Base-by-base conservation (phyloP, 75 land plant genomes). In the Cupressus sempervirens region DNA sequence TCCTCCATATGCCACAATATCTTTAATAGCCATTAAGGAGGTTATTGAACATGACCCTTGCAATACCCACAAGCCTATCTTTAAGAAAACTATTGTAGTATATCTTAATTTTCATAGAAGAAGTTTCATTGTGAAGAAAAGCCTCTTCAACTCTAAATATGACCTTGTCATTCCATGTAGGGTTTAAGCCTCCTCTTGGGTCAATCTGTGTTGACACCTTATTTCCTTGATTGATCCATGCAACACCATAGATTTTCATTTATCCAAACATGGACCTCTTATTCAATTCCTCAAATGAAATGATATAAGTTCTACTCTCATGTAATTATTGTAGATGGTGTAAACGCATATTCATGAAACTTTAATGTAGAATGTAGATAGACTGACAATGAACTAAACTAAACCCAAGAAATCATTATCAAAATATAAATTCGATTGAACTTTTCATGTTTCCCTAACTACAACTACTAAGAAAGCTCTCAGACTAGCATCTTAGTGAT, bases 91-190 rank as follows among this genome's bases (percentile, higher is more conserved):
- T 74, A 32, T 46, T 54, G 34, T 88, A 75, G 79, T 84, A 90
- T 77, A 93, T 89, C 54, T 93, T 91, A 52, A 93, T 73, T 85
- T 76, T 90, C 41, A 93, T 67, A 16, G 91, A 87, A 12, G 92
- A 84, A 32, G 90, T 89, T 43, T 90, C 88, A 36, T 62, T n/a
- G 5, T 32, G 56, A 30, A 94, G 91, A 84, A 86, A 87, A 32
- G 75, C 74, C 20, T 85, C 89, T 48, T 88, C 88, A 40, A 94
- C 89, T 12, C 88, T 86, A 76, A 94, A 92, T 4, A 88, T 86
- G 80, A 91, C 80, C 83, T 91, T 92, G 84, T 88, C 91, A 74
- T 94, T 92, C 95, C 95, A 94, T 1, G 91, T 87, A 4, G 95
- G 95, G 86, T 91, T 91, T 41, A 70, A 77, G 53, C 85, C 88